Percentiles rank a stretch among this genome's conserved stretches.
phyloP scores from a whole-genome alignment of 2,329 filamentous ascomycete species.

The Fusarium xylarioides region DNA sequence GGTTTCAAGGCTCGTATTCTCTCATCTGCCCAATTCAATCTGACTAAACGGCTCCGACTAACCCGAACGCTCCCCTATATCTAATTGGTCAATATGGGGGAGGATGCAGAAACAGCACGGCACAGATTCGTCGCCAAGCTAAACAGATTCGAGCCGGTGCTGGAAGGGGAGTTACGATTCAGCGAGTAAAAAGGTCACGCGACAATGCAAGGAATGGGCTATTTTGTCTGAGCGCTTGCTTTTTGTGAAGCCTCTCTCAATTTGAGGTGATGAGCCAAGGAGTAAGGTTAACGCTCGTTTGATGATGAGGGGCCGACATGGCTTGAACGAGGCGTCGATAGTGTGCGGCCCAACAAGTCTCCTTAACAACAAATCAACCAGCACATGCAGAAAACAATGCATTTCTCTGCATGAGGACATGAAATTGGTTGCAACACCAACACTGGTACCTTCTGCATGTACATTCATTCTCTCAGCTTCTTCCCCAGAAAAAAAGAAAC shows the following conservation, averaged over 20 bases:
- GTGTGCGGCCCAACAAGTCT: not conserved
- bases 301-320: not conserved
- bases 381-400: not conserved
- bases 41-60: conserved; percentile 12
- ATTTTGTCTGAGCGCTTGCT: not conserved
- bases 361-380: not conserved
- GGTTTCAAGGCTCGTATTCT: conserved; percentile 27
- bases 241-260: not conserved
- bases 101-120: not conserved
- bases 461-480: not conserved
- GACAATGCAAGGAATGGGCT: not conserved
- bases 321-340: not conserved
- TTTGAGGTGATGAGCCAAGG: not conserved
- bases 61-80: not conserved
- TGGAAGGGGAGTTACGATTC: not conserved
- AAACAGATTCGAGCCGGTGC: not conserved
- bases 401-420: not conserved
- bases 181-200: not conserved
- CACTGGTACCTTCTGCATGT: not conserved
- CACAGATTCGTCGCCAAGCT: not conserved
- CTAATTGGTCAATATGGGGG: not conserved
- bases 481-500: conserved; percentile 16
- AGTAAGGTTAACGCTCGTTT: not conserved
- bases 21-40: not conserved
- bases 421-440: not conserved